Percentiles rank a stretch among this genome's conserved stretches.
Evolutionary conservation across 331 rosid genomes (phyloP).

Genomic region (Acacia concinna): DNA sequence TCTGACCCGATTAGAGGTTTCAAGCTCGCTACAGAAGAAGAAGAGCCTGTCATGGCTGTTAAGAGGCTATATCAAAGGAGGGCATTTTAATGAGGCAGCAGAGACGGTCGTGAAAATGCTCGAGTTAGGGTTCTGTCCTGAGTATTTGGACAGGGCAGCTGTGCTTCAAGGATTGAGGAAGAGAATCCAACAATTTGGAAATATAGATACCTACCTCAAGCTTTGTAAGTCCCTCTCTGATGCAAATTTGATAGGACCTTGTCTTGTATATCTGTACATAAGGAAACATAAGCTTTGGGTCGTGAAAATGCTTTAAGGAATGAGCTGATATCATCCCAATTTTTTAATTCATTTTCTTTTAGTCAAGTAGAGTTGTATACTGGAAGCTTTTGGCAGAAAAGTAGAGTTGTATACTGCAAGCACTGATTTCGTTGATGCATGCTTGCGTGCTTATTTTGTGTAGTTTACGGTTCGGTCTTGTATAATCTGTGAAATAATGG

Average conservation of each 20-base stretch:
- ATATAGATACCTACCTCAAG: constrained; percentile 61
- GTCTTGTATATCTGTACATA: constrained; percentile 75
- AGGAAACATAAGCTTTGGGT: constrained; percentile 85
- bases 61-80: constrained; percentile 92
- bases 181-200: constrained; percentile 62
- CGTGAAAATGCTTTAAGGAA: constrained; percentile 59
- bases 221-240: constrained; percentile 84
- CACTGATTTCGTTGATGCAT: constrained; percentile 40
- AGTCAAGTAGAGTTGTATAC: constrained; percentile 16
- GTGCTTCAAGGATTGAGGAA: constrained; percentile 80
- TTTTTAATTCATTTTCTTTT: constrained; percentile 14
- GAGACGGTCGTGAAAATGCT: constrained; percentile 83
- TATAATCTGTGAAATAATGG: constrained; percentile 28
- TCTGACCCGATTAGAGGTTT: constrained; percentile 68
- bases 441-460: constrained; percentile 38
- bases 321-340: constrained; percentile 9
- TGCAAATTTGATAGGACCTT: constrained; percentile 72
- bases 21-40: constrained; percentile 62
- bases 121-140: constrained; percentile 67
- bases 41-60: constrained; percentile 80
- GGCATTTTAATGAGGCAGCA: constrained; percentile 82
- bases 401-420: constrained; percentile 23
- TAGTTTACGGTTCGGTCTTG: not conserved
- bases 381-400: too few species aligned
- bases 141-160: constrained; percentile 83